These are phyloP conservation scores for Casaregolazyma suthepensis DNA, from an alignment of 1,139 yeast genomes.

Conservation along the genomic window DNA sequence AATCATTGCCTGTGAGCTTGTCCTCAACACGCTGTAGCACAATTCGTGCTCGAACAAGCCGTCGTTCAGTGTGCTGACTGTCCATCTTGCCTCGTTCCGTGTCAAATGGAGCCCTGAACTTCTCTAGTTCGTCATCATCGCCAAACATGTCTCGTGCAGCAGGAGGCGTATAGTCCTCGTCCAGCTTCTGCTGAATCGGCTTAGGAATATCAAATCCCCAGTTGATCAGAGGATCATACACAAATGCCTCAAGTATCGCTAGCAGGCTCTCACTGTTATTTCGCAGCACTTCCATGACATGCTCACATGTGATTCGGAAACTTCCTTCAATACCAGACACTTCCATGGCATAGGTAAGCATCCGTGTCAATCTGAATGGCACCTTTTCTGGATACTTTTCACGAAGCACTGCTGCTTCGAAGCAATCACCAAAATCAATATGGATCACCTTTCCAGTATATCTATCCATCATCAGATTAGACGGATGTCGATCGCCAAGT, in stretches of 20 bases:
- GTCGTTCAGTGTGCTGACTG: slow-evolving; percentile 71
- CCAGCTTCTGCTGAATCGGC: slow-evolving; percentile 43
- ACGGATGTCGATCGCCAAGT: slow-evolving; percentile 96
- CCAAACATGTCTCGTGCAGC: slow-evolving; percentile 2
- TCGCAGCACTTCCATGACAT: slow-evolving; percentile 90
- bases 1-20: slow-evolving; percentile 90
- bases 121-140: slow-evolving; percentile 11
- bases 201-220: slow-evolving; percentile 96
- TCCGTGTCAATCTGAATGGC: slow-evolving; percentile 92
- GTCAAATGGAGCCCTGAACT: slow-evolving; percentile 69
- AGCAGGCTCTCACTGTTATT: slow-evolving; percentile 92
- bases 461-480: slow-evolving; percentile 91
- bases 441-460: slow-evolving; percentile 93
- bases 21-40: slow-evolving; percentile 88
- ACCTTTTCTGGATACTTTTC: slow-evolving; percentile 98
- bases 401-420: slow-evolving; percentile 93
- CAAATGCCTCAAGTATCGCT: slow-evolving; percentile 98
- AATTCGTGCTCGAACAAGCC: slow-evolving; percentile 87
- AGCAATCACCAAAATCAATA: slow-evolving; percentile 98
- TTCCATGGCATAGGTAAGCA: slow-evolving; percentile 98
- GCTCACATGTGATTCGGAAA: slow-evolving; percentile 92
- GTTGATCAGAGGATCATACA: slow-evolving; percentile 94
- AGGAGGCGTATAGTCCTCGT: background rate
- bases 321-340: slow-evolving; percentile 98
- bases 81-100: slow-evolving; percentile 68